Evolutionary conservation across 2,329 filamentous ascomycete genomes (phyloP).

Genomic region (Colletotrichum brevisporum): DNA sequence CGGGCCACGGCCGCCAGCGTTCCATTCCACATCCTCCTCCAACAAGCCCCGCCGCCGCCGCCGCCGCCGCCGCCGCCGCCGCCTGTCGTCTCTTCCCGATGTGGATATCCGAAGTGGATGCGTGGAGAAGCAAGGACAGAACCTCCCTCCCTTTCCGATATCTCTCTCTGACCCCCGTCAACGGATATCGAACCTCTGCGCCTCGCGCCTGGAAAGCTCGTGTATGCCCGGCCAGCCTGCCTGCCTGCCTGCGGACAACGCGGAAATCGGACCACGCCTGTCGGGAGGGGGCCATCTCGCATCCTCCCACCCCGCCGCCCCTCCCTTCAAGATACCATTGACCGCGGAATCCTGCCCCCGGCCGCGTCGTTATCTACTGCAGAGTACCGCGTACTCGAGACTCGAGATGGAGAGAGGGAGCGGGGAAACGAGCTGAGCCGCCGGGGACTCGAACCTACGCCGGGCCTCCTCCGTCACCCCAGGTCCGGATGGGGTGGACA

Average conservation of each 20-base stretch:
- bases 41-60: not conserved
- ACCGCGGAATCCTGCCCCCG: not conserved
- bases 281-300: not conserved
- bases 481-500: not conserved
- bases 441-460: slow-evolving; percentile 1
- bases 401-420: slow-evolving; percentile 13
- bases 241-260: not conserved
- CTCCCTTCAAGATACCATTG: not conserved
- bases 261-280: not conserved
- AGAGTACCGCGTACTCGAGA: not conserved
- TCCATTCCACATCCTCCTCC: not conserved
- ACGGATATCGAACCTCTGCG: too few relatives aligned
- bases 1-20: not conserved
- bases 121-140: not conserved
- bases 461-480: not conserved
- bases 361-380: not conserved
- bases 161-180: too few relatives aligned
- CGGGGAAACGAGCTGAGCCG: not conserved
- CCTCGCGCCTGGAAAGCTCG: not conserved
- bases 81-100: slow-evolving; percentile 10
- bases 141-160: not conserved
- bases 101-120: slow-evolving; percentile 24
- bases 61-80: not conserved
- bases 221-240: not conserved
- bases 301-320: not conserved